Percentiles rank a stretch among this genome's conserved stretches.
phyloP scores from a whole-genome alignment of 2,329 filamentous ascomycete genomes.

The Aureobasidium sp. region DNA sequence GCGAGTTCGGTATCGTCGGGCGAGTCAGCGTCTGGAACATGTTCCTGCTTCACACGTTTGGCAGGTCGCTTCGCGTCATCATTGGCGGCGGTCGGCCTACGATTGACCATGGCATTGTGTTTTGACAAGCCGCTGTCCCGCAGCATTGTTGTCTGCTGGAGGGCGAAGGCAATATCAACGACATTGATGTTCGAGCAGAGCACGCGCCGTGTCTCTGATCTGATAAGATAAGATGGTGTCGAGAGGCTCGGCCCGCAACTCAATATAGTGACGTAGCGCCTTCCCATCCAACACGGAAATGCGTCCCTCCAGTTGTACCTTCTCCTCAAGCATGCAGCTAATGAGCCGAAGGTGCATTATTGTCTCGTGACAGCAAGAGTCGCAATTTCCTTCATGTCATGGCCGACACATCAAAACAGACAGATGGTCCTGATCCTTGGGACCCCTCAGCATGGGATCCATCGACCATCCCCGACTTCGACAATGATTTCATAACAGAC shows the following conservation, averaged over 20 bases:
- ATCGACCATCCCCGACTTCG: conserved; percentile 66
- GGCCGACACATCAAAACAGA: conserved; percentile 39
- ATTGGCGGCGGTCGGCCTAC: conserved; percentile 36
- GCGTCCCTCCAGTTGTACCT: neutral
- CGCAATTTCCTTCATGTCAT: conserved; percentile 22
- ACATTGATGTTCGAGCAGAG: conserved; percentile 3
- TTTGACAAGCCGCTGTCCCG: conserved; percentile 36
- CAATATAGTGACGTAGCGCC: conserved; percentile 1
- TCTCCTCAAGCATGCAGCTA: neutral
- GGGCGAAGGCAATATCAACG: neutral
- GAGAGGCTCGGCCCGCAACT: neutral
- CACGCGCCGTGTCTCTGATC: neutral
- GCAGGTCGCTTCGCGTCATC: conserved; percentile 31
- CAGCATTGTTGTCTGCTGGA: conserved; percentile 24
- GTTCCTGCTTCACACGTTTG: conserved; percentile 36
- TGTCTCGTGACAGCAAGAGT: neutral
- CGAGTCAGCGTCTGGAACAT: conserved; percentile 17
- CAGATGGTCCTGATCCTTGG: conserved; percentile 53
- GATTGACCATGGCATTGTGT: conserved; percentile 43
- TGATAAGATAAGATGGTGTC: neutral
- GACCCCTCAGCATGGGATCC: conserved; percentile 59
- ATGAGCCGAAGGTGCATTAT: neutral
- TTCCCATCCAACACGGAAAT: neutral
- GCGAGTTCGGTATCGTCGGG: conserved; percentile 22
- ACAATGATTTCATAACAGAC: conserved; percentile 67